Evolutionary conservation across 176 grass and related monocot genomes (phyloP).

Genomic region (Elymus sibiricus): DNA sequence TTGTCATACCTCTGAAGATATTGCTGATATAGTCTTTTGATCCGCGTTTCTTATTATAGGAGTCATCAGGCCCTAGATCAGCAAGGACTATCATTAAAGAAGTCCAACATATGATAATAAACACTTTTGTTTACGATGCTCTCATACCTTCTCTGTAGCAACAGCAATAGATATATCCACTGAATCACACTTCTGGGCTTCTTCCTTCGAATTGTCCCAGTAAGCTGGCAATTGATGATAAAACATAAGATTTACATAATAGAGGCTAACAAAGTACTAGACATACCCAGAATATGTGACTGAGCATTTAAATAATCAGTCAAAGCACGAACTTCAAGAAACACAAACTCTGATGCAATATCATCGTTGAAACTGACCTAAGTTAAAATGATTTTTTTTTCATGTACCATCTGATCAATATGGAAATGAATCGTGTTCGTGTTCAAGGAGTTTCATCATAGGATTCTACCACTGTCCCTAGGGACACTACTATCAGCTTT

Average conservation of each 20-base stretch:
- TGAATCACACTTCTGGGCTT: constrained; percentile 63
- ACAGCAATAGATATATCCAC: constrained; percentile 98
- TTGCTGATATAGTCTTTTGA: constrained; percentile 89
- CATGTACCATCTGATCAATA: background rate
- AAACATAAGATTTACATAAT: constrained; percentile 24
- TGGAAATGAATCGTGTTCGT: constrained; percentile 11
- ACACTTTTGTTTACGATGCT: background rate
- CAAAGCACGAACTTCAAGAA: background rate
- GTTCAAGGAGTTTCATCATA: background rate
- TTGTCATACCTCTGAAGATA: constrained; percentile 86
- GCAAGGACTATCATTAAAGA: constrained; percentile 29
- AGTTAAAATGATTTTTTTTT: background rate
- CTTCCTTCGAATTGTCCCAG: constrained; percentile 73
- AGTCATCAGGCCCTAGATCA: constrained; percentile 89
- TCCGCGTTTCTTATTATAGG: constrained; percentile 95
- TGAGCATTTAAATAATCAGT: background rate
- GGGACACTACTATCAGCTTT: background rate
- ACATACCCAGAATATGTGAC: constrained; percentile 12
- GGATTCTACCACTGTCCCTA: background rate
- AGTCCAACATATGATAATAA: constrained; percentile 9
- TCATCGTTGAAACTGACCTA: background rate
- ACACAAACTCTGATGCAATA: constrained; percentile 5
- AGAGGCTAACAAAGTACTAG: background rate
- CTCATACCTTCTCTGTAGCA: constrained; percentile 81
- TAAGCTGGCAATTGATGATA: constrained; percentile 59